Evolutionary conservation across 2,329 filamentous ascomycete species (phyloP).

Genomic region (Scortechinia acanthostroma): DNA sequence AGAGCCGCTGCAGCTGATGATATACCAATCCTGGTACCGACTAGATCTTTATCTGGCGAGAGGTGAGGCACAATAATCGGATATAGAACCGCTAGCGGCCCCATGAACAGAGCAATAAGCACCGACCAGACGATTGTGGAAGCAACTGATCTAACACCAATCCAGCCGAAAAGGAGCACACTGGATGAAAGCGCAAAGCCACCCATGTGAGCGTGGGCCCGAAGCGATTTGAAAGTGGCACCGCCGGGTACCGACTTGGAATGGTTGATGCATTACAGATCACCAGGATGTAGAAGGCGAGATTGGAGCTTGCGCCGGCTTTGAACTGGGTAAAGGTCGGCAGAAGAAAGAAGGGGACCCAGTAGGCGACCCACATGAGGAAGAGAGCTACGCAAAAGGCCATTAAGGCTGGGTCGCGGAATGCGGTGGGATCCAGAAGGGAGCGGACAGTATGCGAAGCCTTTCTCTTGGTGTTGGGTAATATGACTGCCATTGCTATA

Average conservation of each 20-base stretch:
- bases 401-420: constrained; percentile 27
- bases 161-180: constrained; percentile 15
- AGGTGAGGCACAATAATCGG: constrained; percentile 23
- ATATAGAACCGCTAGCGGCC: constrained; percentile 25
- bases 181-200: constrained; percentile 17
- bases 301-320: not conserved
- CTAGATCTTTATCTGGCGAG: constrained; percentile 12
- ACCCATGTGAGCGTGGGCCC: constrained; percentile 19
- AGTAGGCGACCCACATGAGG: constrained; percentile 33
- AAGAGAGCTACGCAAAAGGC: constrained; percentile 24
- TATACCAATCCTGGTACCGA: constrained; percentile 33
- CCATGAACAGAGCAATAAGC: constrained; percentile 27
- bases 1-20: constrained; percentile 8
- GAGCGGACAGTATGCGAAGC: too few relatives aligned
- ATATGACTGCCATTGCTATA: constrained; percentile 29
- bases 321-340: not conserved
- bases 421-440: constrained; percentile 25
- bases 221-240: constrained; percentile 17
- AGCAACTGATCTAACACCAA: constrained; percentile 19
- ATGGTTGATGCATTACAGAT: too few relatives aligned
- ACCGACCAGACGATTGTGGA: constrained; percentile 16
- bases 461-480: too few relatives aligned
- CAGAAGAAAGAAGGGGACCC: constrained; percentile 39
- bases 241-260: constrained; percentile 23
- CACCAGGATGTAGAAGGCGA: constrained; percentile 20